phyloP scores from a whole-genome alignment of 805 yeast species.

The Zygoascus bituminiphila region DNA sequence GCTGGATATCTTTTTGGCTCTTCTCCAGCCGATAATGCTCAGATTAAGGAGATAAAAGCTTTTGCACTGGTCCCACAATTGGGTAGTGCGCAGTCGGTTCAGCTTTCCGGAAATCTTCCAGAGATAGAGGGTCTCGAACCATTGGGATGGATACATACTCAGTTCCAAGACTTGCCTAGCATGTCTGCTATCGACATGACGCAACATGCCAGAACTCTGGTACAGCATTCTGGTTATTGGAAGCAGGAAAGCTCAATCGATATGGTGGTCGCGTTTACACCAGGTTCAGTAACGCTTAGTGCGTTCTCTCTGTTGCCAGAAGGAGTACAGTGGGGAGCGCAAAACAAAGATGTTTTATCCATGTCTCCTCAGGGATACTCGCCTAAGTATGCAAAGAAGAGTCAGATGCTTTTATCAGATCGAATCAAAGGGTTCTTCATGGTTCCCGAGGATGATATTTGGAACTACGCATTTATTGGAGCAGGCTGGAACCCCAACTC shows the following conservation, averaged over 20 bases:
- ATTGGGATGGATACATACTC: conserved; percentile 93
- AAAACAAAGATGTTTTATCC: conserved; percentile 48
- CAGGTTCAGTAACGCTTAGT: conserved; percentile 76
- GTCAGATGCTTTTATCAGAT: conserved; percentile 69
- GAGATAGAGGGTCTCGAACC: conserved; percentile 56
- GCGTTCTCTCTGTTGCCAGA: conserved; percentile 52
- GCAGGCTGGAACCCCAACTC: conserved; percentile 66
- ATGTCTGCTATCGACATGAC: conserved; percentile 68
- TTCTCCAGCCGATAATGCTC: conserved; percentile 63
- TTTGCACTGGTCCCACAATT: conserved; percentile 83
- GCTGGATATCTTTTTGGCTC: conserved; percentile 75
- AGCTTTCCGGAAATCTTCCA: conserved; percentile 41
- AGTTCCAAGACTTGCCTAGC: conserved; percentile 52
- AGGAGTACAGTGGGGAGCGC: conserved; percentile 73
- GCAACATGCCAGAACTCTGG: conserved; percentile 39
- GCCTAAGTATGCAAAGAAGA: conserved; percentile 46
- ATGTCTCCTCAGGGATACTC: conserved; percentile 60
- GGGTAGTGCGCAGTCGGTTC: conserved; percentile 60
- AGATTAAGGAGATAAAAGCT: conserved; percentile 68
- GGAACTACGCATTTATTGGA: conserved; percentile 91
- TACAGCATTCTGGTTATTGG: conserved; percentile 32
- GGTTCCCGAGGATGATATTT: conserved; percentile 74
- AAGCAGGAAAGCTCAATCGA: conserved; percentile 39
- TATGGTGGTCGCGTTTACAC: conserved; percentile 60
- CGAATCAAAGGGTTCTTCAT: conserved; percentile 71